phyloP scores from a whole-genome alignment of 106 monocot species.

The Ottelia alismoides region DNA sequence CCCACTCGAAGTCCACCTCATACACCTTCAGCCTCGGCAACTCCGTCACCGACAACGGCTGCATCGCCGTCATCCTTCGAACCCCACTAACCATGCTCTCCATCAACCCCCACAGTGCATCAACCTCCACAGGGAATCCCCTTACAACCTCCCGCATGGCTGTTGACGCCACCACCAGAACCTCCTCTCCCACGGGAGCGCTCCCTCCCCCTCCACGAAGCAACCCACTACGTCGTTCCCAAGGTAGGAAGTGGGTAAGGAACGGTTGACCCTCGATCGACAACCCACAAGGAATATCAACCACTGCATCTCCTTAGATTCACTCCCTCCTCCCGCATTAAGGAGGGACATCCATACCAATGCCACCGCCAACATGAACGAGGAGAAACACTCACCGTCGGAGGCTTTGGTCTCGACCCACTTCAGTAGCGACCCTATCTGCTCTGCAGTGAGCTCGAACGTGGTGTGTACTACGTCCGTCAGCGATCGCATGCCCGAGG shows the following conservation, averaged over 20 bases:
- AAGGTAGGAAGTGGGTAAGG: not conserved
- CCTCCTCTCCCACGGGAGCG: not conserved
- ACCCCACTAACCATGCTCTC: too few species aligned
- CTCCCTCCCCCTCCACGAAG: not conserved
- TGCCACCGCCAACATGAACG: not conserved
- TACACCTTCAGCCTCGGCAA: constrained; percentile 4
- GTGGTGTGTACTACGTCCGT: too few species aligned
- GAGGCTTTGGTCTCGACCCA: not conserved
- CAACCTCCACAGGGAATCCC: not conserved
- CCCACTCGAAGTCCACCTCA: constrained; percentile 12
- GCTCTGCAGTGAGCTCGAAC: too few species aligned
- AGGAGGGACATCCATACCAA: constrained; percentile 1
- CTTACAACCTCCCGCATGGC: not conserved
- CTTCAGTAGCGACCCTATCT: too few species aligned
- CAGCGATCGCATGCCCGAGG: not conserved
- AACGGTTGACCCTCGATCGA: not conserved
- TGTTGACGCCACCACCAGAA: not conserved
- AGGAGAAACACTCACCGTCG: not conserved
- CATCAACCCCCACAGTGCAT: too few species aligned
- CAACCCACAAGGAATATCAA: not conserved
- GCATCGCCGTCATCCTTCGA: not conserved
- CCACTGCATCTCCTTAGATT: not conserved
- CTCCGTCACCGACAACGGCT: constrained; percentile 1
- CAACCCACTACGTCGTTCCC: too few species aligned
- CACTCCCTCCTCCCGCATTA: not conserved